phyloP scores from a whole-genome alignment of 1,139 yeast genomes.

The Kodamaea sp. region DNA sequence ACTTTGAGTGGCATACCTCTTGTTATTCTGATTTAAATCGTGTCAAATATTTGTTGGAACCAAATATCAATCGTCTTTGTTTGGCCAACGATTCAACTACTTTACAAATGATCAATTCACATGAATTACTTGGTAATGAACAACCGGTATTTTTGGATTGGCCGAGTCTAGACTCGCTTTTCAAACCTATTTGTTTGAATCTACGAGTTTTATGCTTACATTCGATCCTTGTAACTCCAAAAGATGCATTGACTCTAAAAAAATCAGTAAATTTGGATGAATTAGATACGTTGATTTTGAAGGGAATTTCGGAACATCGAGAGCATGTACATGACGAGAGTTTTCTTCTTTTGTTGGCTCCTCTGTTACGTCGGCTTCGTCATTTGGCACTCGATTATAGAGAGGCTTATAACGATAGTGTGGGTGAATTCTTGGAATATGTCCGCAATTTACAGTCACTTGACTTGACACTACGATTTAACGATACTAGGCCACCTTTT shows the following conservation, averaged over 20 bases:
- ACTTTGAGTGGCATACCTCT: conserved; percentile 12
- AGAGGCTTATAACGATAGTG: conserved; percentile 41
- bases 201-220: too few species aligned
- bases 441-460: conserved; percentile 19
- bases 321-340: conserved; percentile 17
- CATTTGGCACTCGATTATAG: conserved; percentile 42
- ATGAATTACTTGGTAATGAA: too few species aligned
- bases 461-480: conserved; percentile 43
- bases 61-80: too few species aligned
- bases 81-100: too few species aligned
- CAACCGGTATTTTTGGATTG: too few species aligned
- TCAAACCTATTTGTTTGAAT: too few species aligned
- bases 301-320: conserved; percentile 27
- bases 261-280: conserved; percentile 20
- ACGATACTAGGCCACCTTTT: conserved; percentile 30
- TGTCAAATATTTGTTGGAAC: too few species aligned
- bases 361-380: conserved; percentile 22
- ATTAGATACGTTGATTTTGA: conserved; percentile 23
- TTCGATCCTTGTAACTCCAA: conserved; percentile 13
- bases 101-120: too few species aligned
- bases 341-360: conserved; percentile 28
- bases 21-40: too few species aligned
- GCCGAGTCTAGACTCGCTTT: too few species aligned
- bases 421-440: conserved; percentile 34
- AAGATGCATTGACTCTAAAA: conserved; percentile 23